phyloP scores from a whole-genome alignment of 768 basidiomycete species.

The Kwoniella sp. region DNA sequence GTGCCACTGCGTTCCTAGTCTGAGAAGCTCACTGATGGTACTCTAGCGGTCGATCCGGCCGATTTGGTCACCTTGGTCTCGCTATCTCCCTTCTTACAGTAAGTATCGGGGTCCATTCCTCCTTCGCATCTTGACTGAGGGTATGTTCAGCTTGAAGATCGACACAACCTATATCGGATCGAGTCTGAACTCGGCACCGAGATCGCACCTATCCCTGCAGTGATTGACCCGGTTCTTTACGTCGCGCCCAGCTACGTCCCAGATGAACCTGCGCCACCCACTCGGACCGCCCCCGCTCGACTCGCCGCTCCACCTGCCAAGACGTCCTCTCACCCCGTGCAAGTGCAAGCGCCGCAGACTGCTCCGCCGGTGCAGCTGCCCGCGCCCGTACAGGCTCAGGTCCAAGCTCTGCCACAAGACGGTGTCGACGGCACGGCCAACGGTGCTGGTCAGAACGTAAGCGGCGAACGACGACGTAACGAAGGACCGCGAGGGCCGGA shows the following conservation, averaged over 20 bases:
- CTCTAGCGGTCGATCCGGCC: conserved; percentile 75
- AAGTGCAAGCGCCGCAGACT: conserved; percentile 12
- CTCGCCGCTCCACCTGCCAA: conserved; percentile 13
- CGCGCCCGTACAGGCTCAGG: conserved; percentile 15
- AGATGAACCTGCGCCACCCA: conserved; percentile 29
- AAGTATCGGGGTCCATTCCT: conserved; percentile 6
- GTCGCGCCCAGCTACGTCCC: conserved; percentile 65
- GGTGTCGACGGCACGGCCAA: conserved; percentile 1
- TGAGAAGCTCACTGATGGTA: not conserved
- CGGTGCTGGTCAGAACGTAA: conserved; percentile 1
- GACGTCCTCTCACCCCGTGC: conserved; percentile 6
- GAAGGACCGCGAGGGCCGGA: conserved; percentile 17
- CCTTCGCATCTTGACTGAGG: conserved; percentile 1
- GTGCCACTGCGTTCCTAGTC: not conserved
- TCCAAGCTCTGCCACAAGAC: conserved; percentile 17
- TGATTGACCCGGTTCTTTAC: conserved; percentile 85
- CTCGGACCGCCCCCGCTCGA: conserved; percentile 1
- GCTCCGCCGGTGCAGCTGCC: conserved; percentile 20
- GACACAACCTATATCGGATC: conserved; percentile 95
- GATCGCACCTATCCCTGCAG: conserved; percentile 88
- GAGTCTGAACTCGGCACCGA: conserved; percentile 98
- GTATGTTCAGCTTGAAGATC: conserved; percentile 68
- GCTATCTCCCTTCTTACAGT: conserved; percentile 93
- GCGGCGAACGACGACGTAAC: conserved; percentile 5
- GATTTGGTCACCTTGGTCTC: conserved; percentile 93